Percentiles rank a stretch among this genome's conserved stretches.
Conservation (phyloP, 441 rosid species). For the Syzygium malaccense region DNA sequence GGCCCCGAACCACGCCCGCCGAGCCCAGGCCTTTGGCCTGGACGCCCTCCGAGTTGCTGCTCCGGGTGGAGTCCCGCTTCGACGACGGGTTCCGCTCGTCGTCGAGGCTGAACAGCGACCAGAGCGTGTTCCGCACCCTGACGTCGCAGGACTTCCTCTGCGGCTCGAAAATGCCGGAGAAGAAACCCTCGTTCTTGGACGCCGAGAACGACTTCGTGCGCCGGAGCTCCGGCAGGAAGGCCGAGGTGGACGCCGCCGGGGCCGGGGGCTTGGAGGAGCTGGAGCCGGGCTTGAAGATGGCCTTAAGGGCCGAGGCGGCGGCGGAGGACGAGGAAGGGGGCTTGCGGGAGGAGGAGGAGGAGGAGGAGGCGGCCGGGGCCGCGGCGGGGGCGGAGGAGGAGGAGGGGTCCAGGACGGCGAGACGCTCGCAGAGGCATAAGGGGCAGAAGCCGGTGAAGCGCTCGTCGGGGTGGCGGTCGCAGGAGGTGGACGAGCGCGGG, state of each 20-base stretch:
- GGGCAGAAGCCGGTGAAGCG: conserved; percentile 92
- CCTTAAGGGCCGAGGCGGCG: conserved; percentile 15
- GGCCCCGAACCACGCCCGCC: conserved; percentile 37
- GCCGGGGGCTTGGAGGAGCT: conserved; percentile 53
- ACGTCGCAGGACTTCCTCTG: conserved; percentile 98
- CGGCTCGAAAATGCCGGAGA: conserved; percentile 82
- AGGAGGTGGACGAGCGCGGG: conserved; percentile 84
- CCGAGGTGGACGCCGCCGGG: conserved; percentile 21
- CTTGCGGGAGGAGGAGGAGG: conserved; percentile 41
- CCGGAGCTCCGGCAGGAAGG: conserved; percentile 91
- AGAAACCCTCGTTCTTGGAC: conserved; percentile 83
- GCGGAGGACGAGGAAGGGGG: conserved; percentile 22
- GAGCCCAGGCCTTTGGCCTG: conserved; percentile 50
- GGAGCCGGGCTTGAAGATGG: conserved; percentile 20
- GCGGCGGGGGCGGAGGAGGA: conserved; percentile 23
- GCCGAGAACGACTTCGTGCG: conserved; percentile 95
- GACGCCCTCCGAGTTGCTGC: conserved; percentile 19
- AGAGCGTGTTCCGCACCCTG: conserved; percentile 72
- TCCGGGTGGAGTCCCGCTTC: conserved; percentile 17
- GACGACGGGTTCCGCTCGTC: conserved; percentile 43
- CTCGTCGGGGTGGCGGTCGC: conserved; percentile 90
- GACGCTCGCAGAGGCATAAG: conserved; percentile 98
- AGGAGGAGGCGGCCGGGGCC: conserved; percentile 12
- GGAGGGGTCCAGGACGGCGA: conserved; percentile 61
- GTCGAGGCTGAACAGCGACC: conserved; percentile 68